Evolutionary conservation across 2,329 filamentous ascomycete species (phyloP).

Genomic region (Fusarium caatingaense): DNA sequence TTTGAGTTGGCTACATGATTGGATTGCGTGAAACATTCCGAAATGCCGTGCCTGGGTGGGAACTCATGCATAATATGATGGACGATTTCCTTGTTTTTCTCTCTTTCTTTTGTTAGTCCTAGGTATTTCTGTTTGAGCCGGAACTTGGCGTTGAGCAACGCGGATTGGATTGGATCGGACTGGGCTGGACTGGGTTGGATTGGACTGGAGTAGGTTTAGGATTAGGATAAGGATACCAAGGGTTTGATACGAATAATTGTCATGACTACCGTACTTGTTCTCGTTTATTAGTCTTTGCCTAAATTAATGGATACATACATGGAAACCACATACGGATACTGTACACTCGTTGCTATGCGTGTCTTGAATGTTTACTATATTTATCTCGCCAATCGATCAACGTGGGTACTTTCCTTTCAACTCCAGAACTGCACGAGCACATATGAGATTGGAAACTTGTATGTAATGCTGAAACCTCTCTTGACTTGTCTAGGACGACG

Average conservation of each 20-base stretch:
- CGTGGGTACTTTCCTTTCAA: background rate
- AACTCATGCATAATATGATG: constrained; percentile 25
- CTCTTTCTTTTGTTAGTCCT: background rate
- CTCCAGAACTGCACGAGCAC: background rate
- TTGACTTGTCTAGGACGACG: constrained; percentile 12
- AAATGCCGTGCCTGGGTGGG: constrained; percentile 7
- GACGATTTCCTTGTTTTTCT: constrained; percentile 35
- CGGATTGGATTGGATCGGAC: background rate
- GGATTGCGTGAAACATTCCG: constrained; percentile 29
- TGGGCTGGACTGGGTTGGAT: background rate
- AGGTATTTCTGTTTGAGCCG: constrained; percentile 13
- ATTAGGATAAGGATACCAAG: constrained; percentile 12
- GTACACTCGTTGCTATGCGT: background rate
- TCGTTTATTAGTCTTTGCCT: background rate
- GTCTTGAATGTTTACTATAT: constrained; percentile 6
- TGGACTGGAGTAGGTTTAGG: constrained; percentile 1
- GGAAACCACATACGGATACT: constrained; percentile 3
- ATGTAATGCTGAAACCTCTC: background rate
- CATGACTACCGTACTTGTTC: background rate
- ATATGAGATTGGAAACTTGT: constrained; percentile 4
- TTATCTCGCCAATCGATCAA: constrained; percentile 9
- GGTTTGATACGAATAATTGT: constrained; percentile 7
- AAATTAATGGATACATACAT: constrained; percentile 15
- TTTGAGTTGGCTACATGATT: constrained; percentile 12
- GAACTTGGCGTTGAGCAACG: constrained; percentile 17